These are phyloP conservation scores for Gorgonomyces haynaldii DNA, from an alignment of 192 early-diverging fungal species.

Conservation along the genomic window DNA sequence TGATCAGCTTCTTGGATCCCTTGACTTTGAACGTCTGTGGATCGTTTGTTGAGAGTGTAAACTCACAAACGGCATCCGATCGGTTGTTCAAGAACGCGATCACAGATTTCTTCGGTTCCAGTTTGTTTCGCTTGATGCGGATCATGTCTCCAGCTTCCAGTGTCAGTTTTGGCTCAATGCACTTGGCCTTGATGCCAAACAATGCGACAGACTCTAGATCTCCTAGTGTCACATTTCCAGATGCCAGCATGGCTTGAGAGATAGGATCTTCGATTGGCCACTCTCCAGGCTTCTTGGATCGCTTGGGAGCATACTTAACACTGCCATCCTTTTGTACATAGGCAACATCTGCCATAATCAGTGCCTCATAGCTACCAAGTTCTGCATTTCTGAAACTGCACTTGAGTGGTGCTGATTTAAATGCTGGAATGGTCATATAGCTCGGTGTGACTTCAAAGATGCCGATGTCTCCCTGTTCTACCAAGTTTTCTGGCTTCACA, in stretches of 20 bases:
- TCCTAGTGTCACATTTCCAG: conserved; percentile 2
- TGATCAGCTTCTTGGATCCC: not conserved
- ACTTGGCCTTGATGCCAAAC: conserved; percentile 17
- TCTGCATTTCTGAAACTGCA: conserved; percentile 20
- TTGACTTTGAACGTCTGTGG: conserved; percentile 8
- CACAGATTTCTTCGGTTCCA: conserved; percentile 1
- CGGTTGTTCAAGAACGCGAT: conserved; percentile 21
- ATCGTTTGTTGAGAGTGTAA: conserved; percentile 13
- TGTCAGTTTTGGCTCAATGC: conserved; percentile 16
- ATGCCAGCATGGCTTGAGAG: not conserved
- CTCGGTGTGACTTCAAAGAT: conserved; percentile 16
- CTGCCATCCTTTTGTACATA: conserved; percentile 28
- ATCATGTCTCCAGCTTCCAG: conserved; percentile 17
- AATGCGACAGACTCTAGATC: conserved; percentile 18
- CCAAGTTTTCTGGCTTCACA: conserved; percentile 14
- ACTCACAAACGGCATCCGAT: conserved; percentile 23
- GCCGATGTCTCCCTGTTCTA: conserved; percentile 13
- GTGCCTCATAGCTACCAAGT: conserved; percentile 22
- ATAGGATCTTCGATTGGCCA: conserved; percentile 1
- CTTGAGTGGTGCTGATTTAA: conserved; percentile 19
- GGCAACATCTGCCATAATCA: conserved; percentile 34
- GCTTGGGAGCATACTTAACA: conserved; percentile 13
- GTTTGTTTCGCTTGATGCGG: conserved; percentile 11
- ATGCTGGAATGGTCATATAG: conserved; percentile 20
- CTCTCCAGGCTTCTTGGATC: not conserved